Evolutionary conservation across 2,329 filamentous ascomycete genomes (phyloP), one percentile per base, ranked within the genome.

Genomic region (Ascocoryne sarcoides): DNA sequence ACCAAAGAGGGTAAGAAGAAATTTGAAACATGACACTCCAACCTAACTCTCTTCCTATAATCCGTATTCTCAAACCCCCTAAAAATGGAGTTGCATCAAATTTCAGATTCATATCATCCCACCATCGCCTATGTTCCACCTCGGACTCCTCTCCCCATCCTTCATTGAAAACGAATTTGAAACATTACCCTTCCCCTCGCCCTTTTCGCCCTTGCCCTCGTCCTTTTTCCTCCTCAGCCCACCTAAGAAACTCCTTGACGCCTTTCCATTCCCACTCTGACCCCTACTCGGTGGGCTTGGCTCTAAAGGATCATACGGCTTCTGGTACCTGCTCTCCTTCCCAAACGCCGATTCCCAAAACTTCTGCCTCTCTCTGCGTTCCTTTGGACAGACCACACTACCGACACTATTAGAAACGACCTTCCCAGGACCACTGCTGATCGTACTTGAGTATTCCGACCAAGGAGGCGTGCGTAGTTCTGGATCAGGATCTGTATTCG

Each of bases 321-420:
- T 26, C 7, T 26, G 7, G 23, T 12, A 12, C 7, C 12, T 12
- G 26, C 42, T 50, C 9, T 60, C 53, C 19, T 55, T 54, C 10
- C 55, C 54, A 45, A 60, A 60, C 1, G 52, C 55, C 3, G 43
- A 36, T 21, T 60, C 57, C 58, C 57, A 60, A 39, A 60, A 58
- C 32, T 47, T 54, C 37, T 59, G 56, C 7, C 51, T 42, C 14
- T 59, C 56, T 34, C 45, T 51, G 12, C 42, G 43, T 35, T 54
- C 52, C 19, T 26, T 26, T 12, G 23, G 7, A 7, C 46, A 41
- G 16, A 38, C 48, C 8, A 28, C 37, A 35, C 51, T 55, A 2
- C 50, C 51, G 2, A 51, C 47, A 12, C 54, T 55, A 9, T 51
- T 48, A 7, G 53, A 49, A 3, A 44, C 33, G 15, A 31, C 37